Conservation (phyloP, 306 rosid species). For the Vicia faba region DNA sequence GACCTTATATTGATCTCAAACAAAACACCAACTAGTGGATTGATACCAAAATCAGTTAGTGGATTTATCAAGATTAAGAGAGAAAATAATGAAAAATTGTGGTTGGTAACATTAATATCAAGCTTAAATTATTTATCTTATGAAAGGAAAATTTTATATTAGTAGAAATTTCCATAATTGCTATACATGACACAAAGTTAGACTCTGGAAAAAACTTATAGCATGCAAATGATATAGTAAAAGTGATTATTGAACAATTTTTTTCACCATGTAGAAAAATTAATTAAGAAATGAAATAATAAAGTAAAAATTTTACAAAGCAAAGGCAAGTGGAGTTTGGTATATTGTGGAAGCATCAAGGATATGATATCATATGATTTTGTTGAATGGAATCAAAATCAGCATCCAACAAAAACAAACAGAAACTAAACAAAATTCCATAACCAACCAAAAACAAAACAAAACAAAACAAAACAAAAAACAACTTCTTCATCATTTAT, state of each 20-base stretch:
- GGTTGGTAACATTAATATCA: constrained; percentile 26
- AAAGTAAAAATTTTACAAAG: neutral
- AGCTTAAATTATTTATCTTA: constrained; percentile 16
- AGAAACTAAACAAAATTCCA: constrained; percentile 23
- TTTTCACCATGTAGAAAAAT: neutral
- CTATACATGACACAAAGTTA: constrained; percentile 9
- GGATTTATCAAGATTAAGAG: constrained; percentile 19
- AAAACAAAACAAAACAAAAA: neutral
- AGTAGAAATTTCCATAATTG: constrained; percentile 15
- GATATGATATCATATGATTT: constrained; percentile 25
- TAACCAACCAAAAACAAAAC: constrained; percentile 23
- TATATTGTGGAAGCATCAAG: constrained; percentile 39
- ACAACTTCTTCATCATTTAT: constrained; percentile 22
- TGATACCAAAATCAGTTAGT: constrained; percentile 28
- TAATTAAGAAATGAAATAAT: neutral
- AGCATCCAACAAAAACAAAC: constrained; percentile 40
- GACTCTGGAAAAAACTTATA: neutral
- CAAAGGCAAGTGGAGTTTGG: constrained; percentile 49
- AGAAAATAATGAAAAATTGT: constrained; percentile 23
- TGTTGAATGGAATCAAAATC: constrained; percentile 41
- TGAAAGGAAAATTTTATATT: neutral
- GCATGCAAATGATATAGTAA: constrained; percentile 37
- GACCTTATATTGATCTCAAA: constrained; percentile 55
- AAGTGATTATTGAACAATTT: neutral
- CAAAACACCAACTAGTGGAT: constrained; percentile 42